Base-by-base conservation (phyloP, 192 early-diverging fungal genomes). In the Linnemannia elongata region DNA sequence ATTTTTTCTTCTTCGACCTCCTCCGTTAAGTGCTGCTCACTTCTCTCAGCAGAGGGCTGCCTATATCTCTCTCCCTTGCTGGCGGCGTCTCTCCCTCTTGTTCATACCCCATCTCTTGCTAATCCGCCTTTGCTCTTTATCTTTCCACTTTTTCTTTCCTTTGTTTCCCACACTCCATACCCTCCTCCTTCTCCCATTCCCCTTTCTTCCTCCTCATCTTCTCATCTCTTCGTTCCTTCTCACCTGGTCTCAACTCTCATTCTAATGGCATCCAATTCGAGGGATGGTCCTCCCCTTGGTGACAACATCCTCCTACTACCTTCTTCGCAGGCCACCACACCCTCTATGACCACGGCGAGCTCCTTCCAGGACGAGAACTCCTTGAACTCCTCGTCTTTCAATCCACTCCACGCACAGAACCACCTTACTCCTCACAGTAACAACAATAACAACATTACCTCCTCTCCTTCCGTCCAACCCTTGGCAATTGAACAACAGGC, bases 291-390 rank as follows among this genome's bases (percentile, higher is more conserved):
- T 49, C 35, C 73, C 24, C 68, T 60, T 4, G 38, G 47, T 20
- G 71, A 80, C 42, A 52, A 27, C 35, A 74, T 80, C 27, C 57
- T 80, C 27, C 72, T 74, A 38, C 38, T 80, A 6, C 79, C 79
- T 13, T 49, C 72, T n/a, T 74, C 79, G 15, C 79, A 80, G 79
- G 47, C 72, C 42, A 39, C 80, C 2, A 74, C 71, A 0, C 79
- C 79, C 13, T 72, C 79, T 4, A 6, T 74, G 2, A 39, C 71
- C 55, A 63, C 79, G 7, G 47, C 35, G 0, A 72, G 52, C 39
- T 63, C 38, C 41, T 66, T 72, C 9, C 47, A 73, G 12, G 27
- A 60, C 4, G 54, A 55, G 17, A 33, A 6, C 4, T 39, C 74
- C 15, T 47, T 47, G 2, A 39, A 33, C 13, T 33, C 60, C 60